Percentiles rank a stretch among this genome's conserved stretches.
phyloP scores from a whole-genome alignment of 2,329 filamentous ascomycete genomes.

The Neopestalotiopsis rosae region DNA sequence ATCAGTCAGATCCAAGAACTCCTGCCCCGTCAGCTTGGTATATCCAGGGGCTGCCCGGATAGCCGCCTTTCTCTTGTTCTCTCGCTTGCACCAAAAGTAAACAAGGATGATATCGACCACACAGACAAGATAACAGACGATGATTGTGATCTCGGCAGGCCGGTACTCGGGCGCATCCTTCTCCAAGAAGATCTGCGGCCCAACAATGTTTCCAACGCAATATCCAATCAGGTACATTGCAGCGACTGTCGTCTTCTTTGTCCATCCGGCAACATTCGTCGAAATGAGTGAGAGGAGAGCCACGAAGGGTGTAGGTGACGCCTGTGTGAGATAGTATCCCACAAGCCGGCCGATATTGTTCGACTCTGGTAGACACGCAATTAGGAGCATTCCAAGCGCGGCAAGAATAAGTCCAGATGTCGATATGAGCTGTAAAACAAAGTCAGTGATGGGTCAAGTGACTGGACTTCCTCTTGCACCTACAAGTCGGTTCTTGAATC shows the following conservation, averaged over 20 bases:
- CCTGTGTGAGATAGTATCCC: slow-evolving; percentile 70
- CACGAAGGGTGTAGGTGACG: slow-evolving; percentile 66
- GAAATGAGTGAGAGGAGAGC: slow-evolving; percentile 67
- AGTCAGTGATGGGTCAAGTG: slow-evolving; percentile 16
- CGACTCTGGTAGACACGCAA: slow-evolving; percentile 64
- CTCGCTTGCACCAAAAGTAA: slow-evolving; percentile 62
- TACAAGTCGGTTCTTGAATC: slow-evolving; percentile 58
- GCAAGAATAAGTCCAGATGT: slow-evolving; percentile 55
- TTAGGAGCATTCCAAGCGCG: slow-evolving; percentile 68
- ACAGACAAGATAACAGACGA: slow-evolving; percentile 61
- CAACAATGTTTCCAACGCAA: slow-evolving; percentile 62
- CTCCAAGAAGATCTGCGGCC: slow-evolving; percentile 53
- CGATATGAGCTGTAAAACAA: slow-evolving; percentile 48
- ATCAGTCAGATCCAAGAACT: slow-evolving; percentile 71
- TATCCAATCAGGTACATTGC: slow-evolving; percentile 59
- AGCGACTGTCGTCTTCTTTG: slow-evolving; percentile 64
- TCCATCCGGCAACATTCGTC: slow-evolving; percentile 63
- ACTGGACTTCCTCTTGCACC: slow-evolving; percentile 15
- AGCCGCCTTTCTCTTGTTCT: slow-evolving; percentile 64
- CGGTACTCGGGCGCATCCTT: slow-evolving; percentile 64
- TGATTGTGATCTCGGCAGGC: slow-evolving; percentile 67
- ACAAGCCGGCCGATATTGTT: slow-evolving; percentile 64
- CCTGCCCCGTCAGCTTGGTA: slow-evolving; percentile 67
- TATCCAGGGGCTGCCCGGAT: slow-evolving; percentile 60
- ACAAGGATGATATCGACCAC: slow-evolving; percentile 64